Evolutionary conservation across 2,329 filamentous ascomycete genomes (phyloP).

Genomic region (Xylariomycetidae sp.): DNA sequence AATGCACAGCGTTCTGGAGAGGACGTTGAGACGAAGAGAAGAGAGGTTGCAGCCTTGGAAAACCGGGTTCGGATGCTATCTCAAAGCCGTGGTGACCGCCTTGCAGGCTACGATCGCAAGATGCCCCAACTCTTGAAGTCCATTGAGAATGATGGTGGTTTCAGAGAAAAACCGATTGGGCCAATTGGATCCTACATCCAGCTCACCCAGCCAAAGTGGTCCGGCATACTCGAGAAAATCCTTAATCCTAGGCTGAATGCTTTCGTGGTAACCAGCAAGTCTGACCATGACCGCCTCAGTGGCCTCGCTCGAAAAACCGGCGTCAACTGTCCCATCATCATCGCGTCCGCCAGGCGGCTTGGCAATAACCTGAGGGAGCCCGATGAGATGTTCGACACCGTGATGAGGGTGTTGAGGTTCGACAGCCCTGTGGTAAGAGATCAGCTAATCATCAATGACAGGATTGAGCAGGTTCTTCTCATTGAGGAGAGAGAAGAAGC

Average conservation of each 20-base stretch:
- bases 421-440: slow-evolving; percentile 74
- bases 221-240: slow-evolving; percentile 70
- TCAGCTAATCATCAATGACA: slow-evolving; percentile 76
- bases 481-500: slow-evolving; percentile 65
- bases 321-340: too few relatives aligned
- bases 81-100: slow-evolving; percentile 53
- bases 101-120: slow-evolving; percentile 59
- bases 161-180: slow-evolving; percentile 70
- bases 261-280: slow-evolving; percentile 76
- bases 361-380: slow-evolving; percentile 73
- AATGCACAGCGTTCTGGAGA: slow-evolving; percentile 24
- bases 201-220: slow-evolving; percentile 77
- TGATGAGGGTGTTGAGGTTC: slow-evolving; percentile 75
- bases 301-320: slow-evolving; percentile 61
- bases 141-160: slow-evolving; percentile 67
- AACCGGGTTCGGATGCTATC: slow-evolving; percentile 46
- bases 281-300: slow-evolving; percentile 66
- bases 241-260: slow-evolving; percentile 66
- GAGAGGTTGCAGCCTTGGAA: slow-evolving; percentile 51
- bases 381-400: slow-evolving; percentile 66
- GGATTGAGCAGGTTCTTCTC: slow-evolving; percentile 80
- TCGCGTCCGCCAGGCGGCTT: too few relatives aligned
- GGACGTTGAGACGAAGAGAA: slow-evolving; percentile 39
- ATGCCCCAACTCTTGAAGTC: slow-evolving; percentile 60
- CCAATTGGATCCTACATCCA: slow-evolving; percentile 77